Evolutionary conservation across 805 yeast species (phyloP), one percentile per base, ranked within the genome.

Genomic region (Zygoascus biomembranicola): DNA sequence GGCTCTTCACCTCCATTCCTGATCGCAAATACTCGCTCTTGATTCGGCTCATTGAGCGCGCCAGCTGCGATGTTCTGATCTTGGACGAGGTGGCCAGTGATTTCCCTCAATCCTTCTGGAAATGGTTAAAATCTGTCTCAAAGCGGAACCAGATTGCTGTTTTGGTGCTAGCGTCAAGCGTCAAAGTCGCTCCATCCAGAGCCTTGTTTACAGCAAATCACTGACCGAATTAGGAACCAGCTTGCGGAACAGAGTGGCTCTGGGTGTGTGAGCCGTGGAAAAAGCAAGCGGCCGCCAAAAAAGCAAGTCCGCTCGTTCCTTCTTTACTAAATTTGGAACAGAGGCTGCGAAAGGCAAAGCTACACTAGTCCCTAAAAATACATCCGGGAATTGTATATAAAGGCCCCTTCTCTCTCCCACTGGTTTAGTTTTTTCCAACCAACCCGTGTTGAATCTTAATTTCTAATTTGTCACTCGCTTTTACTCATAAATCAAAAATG

Each of bases 381-480:
- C 39, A 11, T 35, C 39, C 39, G 16, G 39, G 39, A n/a, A 5
- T 42, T 42, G 13, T 42, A 42, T 42, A 42, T 10, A 42, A 42
- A 42, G 44, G 44, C 26, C 26, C 23, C 44, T 16, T 14, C 26
- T 5, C 8, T 18, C n/a, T 42, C 19, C 44, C 44, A 11, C 44
- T 42, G 4, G 4, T 11, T 13, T n/a, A 19, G 44, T 4, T 42
- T 42, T 42, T 42, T 18, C 44, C 16, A 13, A 16, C 44, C 11
- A 18, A n/a, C 13, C 20, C 44, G 26, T 19, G 26, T 19, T 42
- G 26, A 42, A 35, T 35, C 39, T 42, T 19, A 18, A 42, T 18
- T 42, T 42, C 44, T 46, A 43, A 35, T 57, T 50, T 55, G 57
- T 56, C 61, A 53, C 54, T 58, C 60, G 59, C 60, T 57, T 23